Evolutionary conservation across 257 asterid species (phyloP).

Genomic region (Haberlea rhodopensis): DNA sequence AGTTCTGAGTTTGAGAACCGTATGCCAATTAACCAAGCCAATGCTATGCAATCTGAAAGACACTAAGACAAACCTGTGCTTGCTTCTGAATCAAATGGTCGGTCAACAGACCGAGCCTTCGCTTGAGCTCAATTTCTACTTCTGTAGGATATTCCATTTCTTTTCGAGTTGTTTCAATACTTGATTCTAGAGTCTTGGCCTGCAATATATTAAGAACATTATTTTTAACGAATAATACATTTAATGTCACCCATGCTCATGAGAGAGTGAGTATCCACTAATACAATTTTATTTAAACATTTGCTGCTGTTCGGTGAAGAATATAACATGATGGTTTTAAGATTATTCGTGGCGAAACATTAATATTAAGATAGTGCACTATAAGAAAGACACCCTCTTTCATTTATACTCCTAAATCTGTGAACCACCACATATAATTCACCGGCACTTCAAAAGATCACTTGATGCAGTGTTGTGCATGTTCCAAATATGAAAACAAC

Average conservation of each 20-base stretch:
- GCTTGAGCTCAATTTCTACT: conserved; percentile 90
- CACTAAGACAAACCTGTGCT: conserved; percentile 89
- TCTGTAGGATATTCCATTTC: conserved; percentile 71
- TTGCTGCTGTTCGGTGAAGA: too few relatives aligned
- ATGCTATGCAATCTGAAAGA: conserved; percentile 21
- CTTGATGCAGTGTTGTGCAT: too few relatives aligned
- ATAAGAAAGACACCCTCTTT: too few relatives aligned
- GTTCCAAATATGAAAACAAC: too few relatives aligned
- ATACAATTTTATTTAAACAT: too few relatives aligned
- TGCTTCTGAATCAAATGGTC: conserved; percentile 93
- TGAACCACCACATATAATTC: too few relatives aligned
- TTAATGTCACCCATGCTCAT: not conserved
- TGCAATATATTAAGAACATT: conserved; percentile 30
- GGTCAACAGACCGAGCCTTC: conserved; percentile 82
- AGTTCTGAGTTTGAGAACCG: not conserved
- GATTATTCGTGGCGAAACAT: too few relatives aligned
- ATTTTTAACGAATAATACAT: conserved; percentile 13
- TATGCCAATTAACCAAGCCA: conserved; percentile 1
- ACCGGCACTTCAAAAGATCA: too few relatives aligned
- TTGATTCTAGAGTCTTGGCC: conserved; percentile 71
- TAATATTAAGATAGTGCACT: too few relatives aligned
- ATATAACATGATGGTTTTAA: too few relatives aligned
- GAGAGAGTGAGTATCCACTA: not conserved
- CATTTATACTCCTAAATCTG: too few relatives aligned
- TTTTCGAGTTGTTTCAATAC: conserved; percentile 57